These are phyloP conservation scores for Sclerotinia sclerotiorum DNA, from an alignment of 2,329 filamentous ascomycete species.

Conservation along the genomic window DNA sequence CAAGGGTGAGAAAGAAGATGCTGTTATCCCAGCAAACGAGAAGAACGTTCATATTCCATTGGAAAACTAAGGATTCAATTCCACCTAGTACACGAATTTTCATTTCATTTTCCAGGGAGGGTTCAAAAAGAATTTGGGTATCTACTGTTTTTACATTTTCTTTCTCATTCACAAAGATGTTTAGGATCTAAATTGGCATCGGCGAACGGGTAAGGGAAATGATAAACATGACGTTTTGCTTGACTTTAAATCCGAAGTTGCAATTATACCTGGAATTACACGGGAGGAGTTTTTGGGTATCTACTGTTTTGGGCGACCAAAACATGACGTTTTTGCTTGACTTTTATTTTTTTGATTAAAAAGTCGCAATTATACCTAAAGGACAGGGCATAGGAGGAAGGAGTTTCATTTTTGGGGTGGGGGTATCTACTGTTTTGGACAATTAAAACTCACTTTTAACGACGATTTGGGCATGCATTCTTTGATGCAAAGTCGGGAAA, in stretches of 20 bases:
- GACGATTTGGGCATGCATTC: background rate
- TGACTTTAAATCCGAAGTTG: background rate
- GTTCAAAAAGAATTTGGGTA: slow-evolving; percentile 1
- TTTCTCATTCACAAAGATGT: slow-evolving; percentile 12
- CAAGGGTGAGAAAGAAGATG: slow-evolving; percentile 55
- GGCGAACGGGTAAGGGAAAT: slow-evolving; percentile 1
- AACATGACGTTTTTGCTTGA: slow-evolving; percentile 18
- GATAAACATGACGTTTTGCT: slow-evolving; percentile 19
- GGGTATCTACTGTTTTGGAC: background rate
- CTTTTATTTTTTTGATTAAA: background rate
- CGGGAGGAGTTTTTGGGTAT: slow-evolving; percentile 10
- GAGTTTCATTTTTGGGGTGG: background rate
- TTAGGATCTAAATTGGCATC: slow-evolving; percentile 17
- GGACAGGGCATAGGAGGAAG: background rate
- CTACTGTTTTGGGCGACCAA: slow-evolving; percentile 9
- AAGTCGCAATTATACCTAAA: slow-evolving; percentile 9
- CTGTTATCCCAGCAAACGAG: slow-evolving; percentile 58
- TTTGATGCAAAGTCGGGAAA: background rate
- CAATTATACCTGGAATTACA: slow-evolving; percentile 11
- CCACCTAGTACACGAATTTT: background rate
- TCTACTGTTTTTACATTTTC: slow-evolving; percentile 16
- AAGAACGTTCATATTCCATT: slow-evolving; percentile 57
- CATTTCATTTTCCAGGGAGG: background rate
- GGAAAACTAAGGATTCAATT: slow-evolving; percentile 3
- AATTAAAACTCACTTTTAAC: background rate